Base-by-base conservation (phyloP, 345 rosid genomes). In the Brassica carinata region DNA sequence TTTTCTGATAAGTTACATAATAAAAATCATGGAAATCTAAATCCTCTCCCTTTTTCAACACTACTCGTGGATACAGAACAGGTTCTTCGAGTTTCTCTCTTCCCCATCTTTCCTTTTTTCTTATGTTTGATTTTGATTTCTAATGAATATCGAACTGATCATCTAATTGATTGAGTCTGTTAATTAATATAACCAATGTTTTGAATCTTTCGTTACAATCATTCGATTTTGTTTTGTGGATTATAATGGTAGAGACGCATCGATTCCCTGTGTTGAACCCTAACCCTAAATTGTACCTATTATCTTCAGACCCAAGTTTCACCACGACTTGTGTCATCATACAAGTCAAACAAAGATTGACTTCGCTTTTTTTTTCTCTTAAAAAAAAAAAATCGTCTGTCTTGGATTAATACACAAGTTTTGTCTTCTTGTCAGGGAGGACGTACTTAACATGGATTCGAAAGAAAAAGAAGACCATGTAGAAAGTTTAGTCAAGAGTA, bases 231-330 rank as follows among this genome's bases (percentile, higher is more conserved):
- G 27, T 8, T 64, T 34, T 33, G 13, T 18, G 8, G 67, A 18
- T 27, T 55, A 5, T 27, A 53, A 27, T 55, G 76, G 5, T 51
- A 13, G 15, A 48, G 70, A n/a, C 23, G 15, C 31, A 36, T 78
- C 23, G 61, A n/a, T 72, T 18, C 67, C 33, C 40, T 4, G 29
- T 10, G 31, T 38, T 38, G 1, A 78, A 55, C 67, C 61, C 62
- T 79, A 57, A 15, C 58, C 58, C 58, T 53, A 72, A 61, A 55
- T 8, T 55, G 67, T 13, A 62, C 17, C 45, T 2, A 15, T 79
- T 78, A 45, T 11, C 79, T 76, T 68, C 5, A 7, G 19, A 29
- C 82, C 14, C 77, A 79, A 38, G 82, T 78, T 78, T 72, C 34
- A 57, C 7, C 31, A 65, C 23, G 31, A 38, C 6, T 62, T n/a